Base-by-base conservation (phyloP, 805 yeast genomes). In the Phaffomyces antillensis region DNA sequence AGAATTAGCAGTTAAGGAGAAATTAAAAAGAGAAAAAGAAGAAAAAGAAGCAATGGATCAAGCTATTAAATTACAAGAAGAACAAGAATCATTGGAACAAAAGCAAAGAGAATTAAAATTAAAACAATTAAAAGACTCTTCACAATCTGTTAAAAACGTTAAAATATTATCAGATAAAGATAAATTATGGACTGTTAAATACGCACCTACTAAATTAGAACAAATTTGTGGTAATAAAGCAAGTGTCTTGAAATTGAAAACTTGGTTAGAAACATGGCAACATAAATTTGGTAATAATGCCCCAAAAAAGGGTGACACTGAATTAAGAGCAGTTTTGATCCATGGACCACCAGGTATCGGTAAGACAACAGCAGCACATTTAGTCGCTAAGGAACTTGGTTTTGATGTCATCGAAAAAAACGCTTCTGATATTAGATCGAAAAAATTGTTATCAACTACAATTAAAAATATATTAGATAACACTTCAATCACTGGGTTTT, bases 201-300 rank as follows among this genome's bases (percentile, higher is more conserved):
- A 93, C 63, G 98, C 98, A 0, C 99, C 99, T 10, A 75, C 78
- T 1, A 71, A 72, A 33, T 48, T 84, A 39, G 68, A 70, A 35
- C 96, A 91, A 52, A 77, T 93, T 24, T 90, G 97, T 66, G 99
- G 99, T 49, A 90, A 90, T 62, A 88, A 86, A 62, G 78, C 86
- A 4, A 77, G 78, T 45, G 82, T 93, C 13, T 67, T 69, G 18
- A 79, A 79, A 57, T 68, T 93, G 39, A 70, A 72, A 35, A 71
- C 60, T 37, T 93, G 99, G 99, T 71, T 93, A 18, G 61, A 63
- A 15, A 74, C 77, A 55, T 93, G 98, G 97, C 79, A 78, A 45
- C 65, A 64, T 0, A 76, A 72, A 49, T 59, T 65, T 15, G 81
- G 76, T 2, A 83, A 84, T 63, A 75, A 75, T 50, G 67, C 63